Base-by-base conservation (phyloP, 1,284 basidiomycete species). In the Leucoagaricus sp. region DNA sequence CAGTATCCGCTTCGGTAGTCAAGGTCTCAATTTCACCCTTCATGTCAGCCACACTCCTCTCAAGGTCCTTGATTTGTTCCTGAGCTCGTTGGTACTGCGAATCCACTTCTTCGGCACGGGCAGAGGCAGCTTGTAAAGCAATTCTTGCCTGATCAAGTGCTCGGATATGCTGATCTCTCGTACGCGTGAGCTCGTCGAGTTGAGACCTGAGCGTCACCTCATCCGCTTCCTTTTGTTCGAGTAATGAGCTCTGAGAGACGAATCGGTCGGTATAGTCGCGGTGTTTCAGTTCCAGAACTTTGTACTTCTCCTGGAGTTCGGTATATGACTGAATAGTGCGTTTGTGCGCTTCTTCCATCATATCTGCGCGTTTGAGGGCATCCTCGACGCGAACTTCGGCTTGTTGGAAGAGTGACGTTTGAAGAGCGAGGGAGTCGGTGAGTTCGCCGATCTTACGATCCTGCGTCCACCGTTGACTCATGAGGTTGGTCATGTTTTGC, bases 71-170 rank as follows among this genome's bases (percentile, higher is more conserved):
- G 53, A 93, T 83, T 66, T 89, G 84, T 48, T 86, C 83, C 38
- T 83, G 82, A 6, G 89, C 81, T 40, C 83, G 84, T 59, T 85
- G 77, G 71, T 93, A 88, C 64, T 92, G 81, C 7, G 77, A 68
- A 66, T 97, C 92, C 38, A 96, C 80, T 70, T 98, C 95, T 17
- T 85, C 82, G 1, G 91, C 82, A n/a, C 94, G 87, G 3, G 81
- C 74, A 3, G 89, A 86, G 8, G 94, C 86, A 0, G 92, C 84
- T 42, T 84, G 78, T 50, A 99, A 76, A 0, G 94, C 93, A 12
- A 77, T 75, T 52, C 91, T 89, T 4, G 93, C 85, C 73, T 97
- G 93, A 50, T 94, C 92, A 53, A 99, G 79, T 1, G 94, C 86
- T 23, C 86, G 84, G 26, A 96, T 75, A 70, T 98, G 94, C 64